phyloP scores from a whole-genome alignment of 1,139 yeast species.

The Blastobotrys illinoisensis region DNA sequence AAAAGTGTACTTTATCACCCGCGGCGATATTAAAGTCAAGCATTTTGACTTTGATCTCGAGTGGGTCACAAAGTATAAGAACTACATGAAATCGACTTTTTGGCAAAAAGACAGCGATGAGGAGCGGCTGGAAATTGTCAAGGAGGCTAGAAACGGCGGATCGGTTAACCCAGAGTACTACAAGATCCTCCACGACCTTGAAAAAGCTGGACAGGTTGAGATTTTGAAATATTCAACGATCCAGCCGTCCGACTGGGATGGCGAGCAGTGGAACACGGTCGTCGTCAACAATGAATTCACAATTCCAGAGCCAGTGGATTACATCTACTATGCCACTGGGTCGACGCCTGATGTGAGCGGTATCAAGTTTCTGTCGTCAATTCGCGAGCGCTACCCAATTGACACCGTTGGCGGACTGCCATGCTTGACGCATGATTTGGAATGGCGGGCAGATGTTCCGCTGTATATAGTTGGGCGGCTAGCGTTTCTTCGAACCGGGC shows the following conservation, averaged over 20 bases:
- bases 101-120: slow-evolving; percentile 43
- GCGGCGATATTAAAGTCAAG: slow-evolving; percentile 43
- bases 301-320: slow-evolving; percentile 29
- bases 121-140: slow-evolving; percentile 40
- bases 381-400: slow-evolving; percentile 33
- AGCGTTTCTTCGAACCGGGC: slow-evolving; percentile 43
- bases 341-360: slow-evolving; percentile 29
- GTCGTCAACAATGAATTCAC: slow-evolving; percentile 14
- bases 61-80: slow-evolving; percentile 49
- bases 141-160: slow-evolving; percentile 45
- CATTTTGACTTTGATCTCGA: slow-evolving; percentile 49
- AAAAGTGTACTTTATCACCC: slow-evolving; percentile 36
- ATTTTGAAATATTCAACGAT: slow-evolving; percentile 9
- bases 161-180: slow-evolving; percentile 46
- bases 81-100: slow-evolving; percentile 38
- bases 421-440: slow-evolving; percentile 43
- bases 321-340: slow-evolving; percentile 45
- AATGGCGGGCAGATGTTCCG: slow-evolving; percentile 41
- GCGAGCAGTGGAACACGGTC: slow-evolving; percentile 8
- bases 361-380: slow-evolving; percentile 32
- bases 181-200: slow-evolving; percentile 34
- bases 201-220: slow-evolving; percentile 29
- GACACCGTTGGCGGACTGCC: slow-evolving; percentile 39
- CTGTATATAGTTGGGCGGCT: slow-evolving; percentile 43
- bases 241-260: slow-evolving; percentile 10